Base-by-base conservation (phyloP, 202 grass and related monocot genomes). In the Panicum virgatum region DNA sequence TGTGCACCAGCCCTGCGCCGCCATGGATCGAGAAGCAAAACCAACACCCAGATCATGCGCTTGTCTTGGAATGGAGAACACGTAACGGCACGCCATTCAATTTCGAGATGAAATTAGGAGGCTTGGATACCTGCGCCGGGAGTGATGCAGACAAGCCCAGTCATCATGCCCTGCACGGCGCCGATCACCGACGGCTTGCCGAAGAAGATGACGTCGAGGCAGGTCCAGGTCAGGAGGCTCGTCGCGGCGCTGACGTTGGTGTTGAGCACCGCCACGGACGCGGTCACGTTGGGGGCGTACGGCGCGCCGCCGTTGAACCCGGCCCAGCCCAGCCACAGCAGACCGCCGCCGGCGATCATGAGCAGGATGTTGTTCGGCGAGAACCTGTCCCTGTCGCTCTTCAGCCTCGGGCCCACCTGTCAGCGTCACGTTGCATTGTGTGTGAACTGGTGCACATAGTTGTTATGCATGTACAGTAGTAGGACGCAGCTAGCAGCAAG, bases 111-210 rank as follows among this genome's bases (percentile, higher is more conserved):
- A 43, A 43, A 12, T 3, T 27, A 37, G 9, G 68, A 37, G 9
- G 68, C 27, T 30, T 26, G 23, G 9, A 13, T 83, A 95, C 93
- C 87, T 86, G 90, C 90, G 25, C 75, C 90, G 15, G 92, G 84
- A 4, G 92, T 94, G 79, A 94, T 81, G 84, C 92, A 92, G 39
- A 94, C 92, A 0, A 94, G 87, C 5, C 92, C 92, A 3, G 92
- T 94, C 89, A 94, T 88, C 92, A 94, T 94, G 45, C 92, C 92
- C 63, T 94, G 92, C 42, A 92, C 87, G n/a, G 89, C 87, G 47
- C 92, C 92, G 61, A 94, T 92, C 20, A 94, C 89, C 6, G 92
- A 94, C 1, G 92, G 92, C 53, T 92, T 92, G 77, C 87, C 84
- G 78, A 92, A 92, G 92, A 89, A 90, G 61, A 92, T 83, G 36